Conservation (phyloP, 495 filamentous ascomycete species). For the Penicillium mononematosum region DNA sequence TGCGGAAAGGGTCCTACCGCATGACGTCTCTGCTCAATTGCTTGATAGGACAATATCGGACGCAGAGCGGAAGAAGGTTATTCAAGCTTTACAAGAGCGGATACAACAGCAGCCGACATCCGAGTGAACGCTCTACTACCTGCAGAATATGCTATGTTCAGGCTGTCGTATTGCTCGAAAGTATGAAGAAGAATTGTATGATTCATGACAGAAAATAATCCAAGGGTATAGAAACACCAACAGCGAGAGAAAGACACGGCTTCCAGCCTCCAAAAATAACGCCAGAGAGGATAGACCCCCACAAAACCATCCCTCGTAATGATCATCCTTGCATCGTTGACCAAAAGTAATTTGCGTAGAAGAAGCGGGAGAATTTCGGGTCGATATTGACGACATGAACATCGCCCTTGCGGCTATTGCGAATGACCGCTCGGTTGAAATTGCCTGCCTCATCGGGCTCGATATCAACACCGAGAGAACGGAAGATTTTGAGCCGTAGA, state of each 20-base stretch:
- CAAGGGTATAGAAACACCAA: constrained; percentile 29
- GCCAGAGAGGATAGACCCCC: constrained; percentile 13
- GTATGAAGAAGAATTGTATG: constrained; percentile 7
- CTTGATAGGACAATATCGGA: constrained; percentile 23
- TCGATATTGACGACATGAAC: constrained; percentile 95
- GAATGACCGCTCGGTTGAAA: constrained; percentile 81
- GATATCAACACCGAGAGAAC: constrained; percentile 85
- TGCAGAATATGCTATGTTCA: not conserved
- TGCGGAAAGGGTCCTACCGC: constrained; percentile 34
- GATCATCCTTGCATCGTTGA: constrained; percentile 62
- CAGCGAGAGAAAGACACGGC: constrained; percentile 8
- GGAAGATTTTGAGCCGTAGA: constrained; percentile 85
- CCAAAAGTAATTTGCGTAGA: constrained; percentile 98
- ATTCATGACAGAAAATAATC: constrained; percentile 16
- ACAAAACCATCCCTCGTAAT: not conserved
- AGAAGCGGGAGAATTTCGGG: constrained; percentile 83
- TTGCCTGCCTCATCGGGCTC: constrained; percentile 78
- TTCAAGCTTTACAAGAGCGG: constrained; percentile 19
- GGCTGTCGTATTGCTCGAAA: not conserved
- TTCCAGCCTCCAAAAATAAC: constrained; percentile 23
- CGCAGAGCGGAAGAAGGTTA: constrained; percentile 26
- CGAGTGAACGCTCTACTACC: not conserved
- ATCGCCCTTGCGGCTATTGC: constrained; percentile 84
- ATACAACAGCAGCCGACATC: not conserved
- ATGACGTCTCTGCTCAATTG: constrained; percentile 16